Evolutionary conservation across 495 filamentous ascomycete species (phyloP).

Genomic region (Penicillium desertorum): DNA sequence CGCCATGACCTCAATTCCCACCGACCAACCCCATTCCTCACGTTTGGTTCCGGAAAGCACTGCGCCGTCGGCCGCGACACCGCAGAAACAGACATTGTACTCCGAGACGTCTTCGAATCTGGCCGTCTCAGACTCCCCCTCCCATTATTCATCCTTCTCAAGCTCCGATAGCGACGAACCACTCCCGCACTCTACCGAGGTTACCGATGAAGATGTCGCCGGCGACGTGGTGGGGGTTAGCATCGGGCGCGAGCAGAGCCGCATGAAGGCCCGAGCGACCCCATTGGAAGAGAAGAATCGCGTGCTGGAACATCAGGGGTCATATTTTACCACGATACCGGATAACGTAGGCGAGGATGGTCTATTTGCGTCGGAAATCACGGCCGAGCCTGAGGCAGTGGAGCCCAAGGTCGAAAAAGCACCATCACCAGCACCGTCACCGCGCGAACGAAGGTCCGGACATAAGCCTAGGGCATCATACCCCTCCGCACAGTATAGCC

Average conservation of each 20-base stretch:
- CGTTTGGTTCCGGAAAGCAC: slow-evolving; percentile 5
- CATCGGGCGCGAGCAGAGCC: slow-evolving; percentile 69
- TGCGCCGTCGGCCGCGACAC: background rate
- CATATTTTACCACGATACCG: slow-evolving; percentile 51
- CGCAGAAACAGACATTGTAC: slow-evolving; percentile 16
- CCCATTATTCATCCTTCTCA: slow-evolving; percentile 30
- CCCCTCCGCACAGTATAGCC: slow-evolving; percentile 6
- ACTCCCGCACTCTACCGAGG: slow-evolving; percentile 15
- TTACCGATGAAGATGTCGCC: slow-evolving; percentile 41
- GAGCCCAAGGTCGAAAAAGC: slow-evolving; percentile 5
- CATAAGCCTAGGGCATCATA: slow-evolving; percentile 9
- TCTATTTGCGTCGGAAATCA: slow-evolving; percentile 36
- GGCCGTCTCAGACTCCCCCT: slow-evolving; percentile 24
- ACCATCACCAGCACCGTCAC: background rate
- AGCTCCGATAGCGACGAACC: slow-evolving; percentile 45
- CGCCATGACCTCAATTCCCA: slow-evolving; percentile 14
- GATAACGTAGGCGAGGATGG: slow-evolving; percentile 28
- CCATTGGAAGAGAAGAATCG: slow-evolving; percentile 74
- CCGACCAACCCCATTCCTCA: slow-evolving; percentile 11
- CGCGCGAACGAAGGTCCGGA: background rate
- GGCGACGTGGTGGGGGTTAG: slow-evolving; percentile 75
- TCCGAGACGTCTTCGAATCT: slow-evolving; percentile 25
- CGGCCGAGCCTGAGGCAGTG: slow-evolving; percentile 37
- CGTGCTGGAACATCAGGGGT: slow-evolving; percentile 58
- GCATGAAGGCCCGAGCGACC: slow-evolving; percentile 67